A percentile compares a stretch with the other conserved stretches of the same genome.
Evolutionary conservation across 306 rosid species (phyloP).

Genomic region (Dryas drummondii): DNA sequence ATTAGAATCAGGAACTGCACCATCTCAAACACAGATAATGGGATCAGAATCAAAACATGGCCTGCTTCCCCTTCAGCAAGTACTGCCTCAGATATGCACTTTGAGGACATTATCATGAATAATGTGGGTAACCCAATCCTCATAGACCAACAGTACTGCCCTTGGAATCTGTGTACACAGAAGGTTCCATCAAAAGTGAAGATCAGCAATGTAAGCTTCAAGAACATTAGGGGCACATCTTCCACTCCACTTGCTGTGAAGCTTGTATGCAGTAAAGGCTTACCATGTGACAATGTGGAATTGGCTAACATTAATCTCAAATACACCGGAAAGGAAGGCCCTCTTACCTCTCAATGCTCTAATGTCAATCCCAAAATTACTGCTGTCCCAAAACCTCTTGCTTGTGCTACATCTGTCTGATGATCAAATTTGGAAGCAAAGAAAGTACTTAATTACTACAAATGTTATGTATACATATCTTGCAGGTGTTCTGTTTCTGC

Average conservation of each 20-base stretch:
- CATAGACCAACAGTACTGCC: conserved; percentile 24
- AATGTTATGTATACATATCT: too few species aligned
- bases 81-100: conserved; percentile 23
- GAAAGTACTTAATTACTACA: too few species aligned
- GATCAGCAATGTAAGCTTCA: conserved; percentile 45
- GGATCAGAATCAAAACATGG: conserved; percentile 31
- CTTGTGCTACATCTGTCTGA: conserved; percentile 9
- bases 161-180: neutral
- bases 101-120: neutral
- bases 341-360: conserved; percentile 24
- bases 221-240: conserved; percentile 40
- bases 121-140: conserved; percentile 11
- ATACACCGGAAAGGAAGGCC: conserved; percentile 19
- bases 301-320: conserved; percentile 29
- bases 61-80: neutral
- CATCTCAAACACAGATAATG: conserved; percentile 14
- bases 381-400: conserved; percentile 22
- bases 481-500: too few species aligned
- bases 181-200: conserved; percentile 34
- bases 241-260: conserved; percentile 26
- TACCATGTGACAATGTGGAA: conserved; percentile 40
- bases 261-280: conserved; percentile 31
- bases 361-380: conserved; percentile 34
- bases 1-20: conserved; percentile 14
- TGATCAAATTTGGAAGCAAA: too few species aligned